Evolutionary conservation across 768 basidiomycete genomes (phyloP), one percentile per base, ranked within the genome.

Genomic region (Gloeophyllum trabeum): DNA sequence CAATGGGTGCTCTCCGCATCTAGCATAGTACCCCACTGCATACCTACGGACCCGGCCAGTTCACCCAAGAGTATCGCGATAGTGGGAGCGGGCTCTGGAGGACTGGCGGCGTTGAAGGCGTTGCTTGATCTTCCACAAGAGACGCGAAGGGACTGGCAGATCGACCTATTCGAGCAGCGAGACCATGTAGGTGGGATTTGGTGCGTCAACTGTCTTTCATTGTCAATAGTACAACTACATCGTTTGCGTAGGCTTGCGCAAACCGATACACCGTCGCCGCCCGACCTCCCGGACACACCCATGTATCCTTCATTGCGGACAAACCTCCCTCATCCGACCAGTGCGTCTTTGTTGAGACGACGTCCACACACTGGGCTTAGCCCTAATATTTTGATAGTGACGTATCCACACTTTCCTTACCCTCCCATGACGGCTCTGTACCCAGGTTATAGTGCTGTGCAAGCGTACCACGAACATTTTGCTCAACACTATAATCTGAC

Each of bases 21-120:
- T n/a, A n/a, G n/a, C n/a, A n/a, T n/a, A n/a, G n/a, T n/a, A n/a
- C n/a, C n/a, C n/a, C n/a, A n/a, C n/a, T n/a, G n/a, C n/a, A n/a
- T n/a, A n/a, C n/a, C n/a, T n/a, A n/a, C n/a, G n/a, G n/a, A n/a
- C n/a, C n/a, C n/a, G n/a, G n/a, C n/a, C n/a, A n/a, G n/a, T n/a
- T n/a, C n/a, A n/a, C n/a, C n/a, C n/a, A 77, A 74, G 55, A 66
- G 66, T 4, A 69, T 80, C 41, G 76, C 69, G 4, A 67, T 79
- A 38, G 61, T 80, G 13, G 78, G 78, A 6, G 72, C 67, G 5
- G 76, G 75, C 1, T 76, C 70, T 49, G 73, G 69, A 4, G 76
- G 76, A 1, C 57, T 79, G 20, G 72, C 69, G 2, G 62, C 66
- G 54, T 54, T 79, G 22, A 73, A 72, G 51, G 67, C 66, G 4